Evolutionary conservation across 805 yeast species (phyloP).

Genomic region (Yarrowia yakushimensis): DNA sequence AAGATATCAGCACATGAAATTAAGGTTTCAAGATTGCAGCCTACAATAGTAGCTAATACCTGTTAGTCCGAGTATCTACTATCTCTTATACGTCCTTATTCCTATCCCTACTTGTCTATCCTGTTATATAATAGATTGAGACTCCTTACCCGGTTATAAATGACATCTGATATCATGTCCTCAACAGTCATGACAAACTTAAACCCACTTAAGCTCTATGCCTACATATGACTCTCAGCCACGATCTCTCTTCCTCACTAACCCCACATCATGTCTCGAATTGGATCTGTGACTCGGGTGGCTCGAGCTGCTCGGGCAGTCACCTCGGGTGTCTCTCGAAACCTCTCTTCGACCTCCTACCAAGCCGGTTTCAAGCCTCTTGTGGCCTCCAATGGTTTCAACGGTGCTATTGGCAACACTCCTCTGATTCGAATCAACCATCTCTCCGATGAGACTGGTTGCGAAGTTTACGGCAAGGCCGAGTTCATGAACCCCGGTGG

Average conservation of each 20-base stretch:
- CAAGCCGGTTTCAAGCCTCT: slow-evolving; percentile 17
- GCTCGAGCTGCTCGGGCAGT: neutral
- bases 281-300: neutral
- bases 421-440: slow-evolving; percentile 66
- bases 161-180: no score
- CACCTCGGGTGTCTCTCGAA: neutral
- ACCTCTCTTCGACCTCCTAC: slow-evolving; percentile 9
- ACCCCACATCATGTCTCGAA: slow-evolving; percentile 18
- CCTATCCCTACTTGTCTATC: no score
- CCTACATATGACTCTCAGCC: neutral
- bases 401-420: slow-evolving; percentile 90
- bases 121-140: no score
- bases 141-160: no score
- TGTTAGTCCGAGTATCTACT: no score
- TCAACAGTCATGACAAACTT: no score
- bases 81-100: no score
- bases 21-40: no score
- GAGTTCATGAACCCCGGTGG: slow-evolving; percentile 95
- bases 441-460: slow-evolving; percentile 56
- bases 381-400: slow-evolving; percentile 49
- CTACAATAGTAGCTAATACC: no score
- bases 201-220: neutral
- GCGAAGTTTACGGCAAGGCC: slow-evolving; percentile 83
- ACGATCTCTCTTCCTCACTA: neutral
- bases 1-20: no score